Conservation (phyloP, 2,329 filamentous ascomycete species). For the Aspergillus sp. region DNA sequence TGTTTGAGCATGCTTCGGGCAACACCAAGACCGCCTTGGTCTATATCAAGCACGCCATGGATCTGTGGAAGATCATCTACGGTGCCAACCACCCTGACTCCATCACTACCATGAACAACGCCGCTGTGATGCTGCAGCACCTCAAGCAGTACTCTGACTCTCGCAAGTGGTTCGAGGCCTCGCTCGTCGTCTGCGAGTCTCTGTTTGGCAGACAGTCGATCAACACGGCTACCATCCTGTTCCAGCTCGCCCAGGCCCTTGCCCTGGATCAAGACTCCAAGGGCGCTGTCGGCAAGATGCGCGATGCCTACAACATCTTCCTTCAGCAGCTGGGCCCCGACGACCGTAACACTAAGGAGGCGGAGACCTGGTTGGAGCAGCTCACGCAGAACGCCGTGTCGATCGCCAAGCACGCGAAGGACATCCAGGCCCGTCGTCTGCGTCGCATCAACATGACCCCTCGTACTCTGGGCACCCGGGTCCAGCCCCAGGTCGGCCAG, state of each 20-base stretch:
- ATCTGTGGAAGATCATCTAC: constrained; percentile 97
- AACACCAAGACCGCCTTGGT: constrained; percentile 84
- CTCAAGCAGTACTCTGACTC: constrained; percentile 94
- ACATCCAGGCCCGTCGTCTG: constrained; percentile 71
- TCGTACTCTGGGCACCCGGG: constrained; percentile 54
- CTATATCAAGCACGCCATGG: constrained; percentile 88
- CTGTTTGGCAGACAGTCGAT: constrained; percentile 87
- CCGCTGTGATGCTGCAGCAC: constrained; percentile 95
- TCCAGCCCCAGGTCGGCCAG: constrained; percentile 63
- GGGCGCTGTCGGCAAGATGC: constrained; percentile 87
- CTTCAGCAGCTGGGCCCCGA: constrained; percentile 78
- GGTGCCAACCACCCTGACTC: constrained; percentile 91
- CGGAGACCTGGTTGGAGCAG: constrained; percentile 93
- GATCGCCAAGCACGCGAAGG: constrained; percentile 91
- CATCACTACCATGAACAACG: constrained; percentile 98
- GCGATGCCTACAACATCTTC: constrained; percentile 96
- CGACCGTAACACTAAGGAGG: constrained; percentile 97
- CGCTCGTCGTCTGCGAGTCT: constrained; percentile 81
- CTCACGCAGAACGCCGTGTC: constrained; percentile 92
- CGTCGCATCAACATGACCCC: constrained; percentile 68
- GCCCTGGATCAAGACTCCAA: constrained; percentile 96
- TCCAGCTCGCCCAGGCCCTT: constrained; percentile 93
- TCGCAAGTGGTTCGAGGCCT: constrained; percentile 93
- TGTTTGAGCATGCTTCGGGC: constrained; percentile 89
- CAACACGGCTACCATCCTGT: constrained; percentile 90